Conservation (phyloP, 2,329 filamentous ascomycete genomes). For the Colletotrichum eremochloae region DNA sequence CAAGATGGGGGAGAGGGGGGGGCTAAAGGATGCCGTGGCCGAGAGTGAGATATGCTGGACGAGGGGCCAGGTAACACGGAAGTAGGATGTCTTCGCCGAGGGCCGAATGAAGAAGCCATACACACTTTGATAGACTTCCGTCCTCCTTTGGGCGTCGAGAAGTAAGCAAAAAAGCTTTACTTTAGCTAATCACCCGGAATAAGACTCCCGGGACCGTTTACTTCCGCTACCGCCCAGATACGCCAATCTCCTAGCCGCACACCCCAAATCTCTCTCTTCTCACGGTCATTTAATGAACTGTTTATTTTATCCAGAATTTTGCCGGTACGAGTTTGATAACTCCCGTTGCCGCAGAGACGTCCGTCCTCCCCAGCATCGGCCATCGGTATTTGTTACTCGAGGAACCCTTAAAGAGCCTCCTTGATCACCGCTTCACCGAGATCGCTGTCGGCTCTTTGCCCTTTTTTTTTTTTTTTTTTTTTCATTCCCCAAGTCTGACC, state of each 20-base stretch:
- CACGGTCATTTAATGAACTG: conserved; percentile 6
- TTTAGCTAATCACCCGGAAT: conserved; percentile 18
- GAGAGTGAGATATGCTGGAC: neutral
- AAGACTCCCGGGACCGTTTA: neutral
- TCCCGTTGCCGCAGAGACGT: conserved; percentile 2
- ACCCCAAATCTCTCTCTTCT: neutral
- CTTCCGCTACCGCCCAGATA: conserved; percentile 12
- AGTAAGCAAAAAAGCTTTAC: neutral
- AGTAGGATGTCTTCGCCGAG: conserved; percentile 18
- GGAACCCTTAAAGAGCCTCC: conserved; percentile 34
- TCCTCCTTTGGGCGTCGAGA: conserved; percentile 6
- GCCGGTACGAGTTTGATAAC: conserved; percentile 29
- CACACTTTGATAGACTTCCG: neutral
- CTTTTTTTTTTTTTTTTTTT: no score
- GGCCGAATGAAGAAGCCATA: neutral
- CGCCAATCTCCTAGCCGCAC: conserved; percentile 6
- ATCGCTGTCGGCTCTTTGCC: neutral
- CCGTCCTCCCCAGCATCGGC: conserved; percentile 2
- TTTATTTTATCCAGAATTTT: conserved; percentile 8
- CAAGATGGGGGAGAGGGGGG: neutral
- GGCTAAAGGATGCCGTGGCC: neutral
- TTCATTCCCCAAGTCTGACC: no score
- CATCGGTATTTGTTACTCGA: conserved; percentile 18
- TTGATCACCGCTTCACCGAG: conserved; percentile 20
- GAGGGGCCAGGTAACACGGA: conserved; percentile 21